Evolutionary conservation across 106 monocot species (phyloP), one percentile per base, ranked within the genome.

Genomic region (Dioscorea dumetorum): DNA sequence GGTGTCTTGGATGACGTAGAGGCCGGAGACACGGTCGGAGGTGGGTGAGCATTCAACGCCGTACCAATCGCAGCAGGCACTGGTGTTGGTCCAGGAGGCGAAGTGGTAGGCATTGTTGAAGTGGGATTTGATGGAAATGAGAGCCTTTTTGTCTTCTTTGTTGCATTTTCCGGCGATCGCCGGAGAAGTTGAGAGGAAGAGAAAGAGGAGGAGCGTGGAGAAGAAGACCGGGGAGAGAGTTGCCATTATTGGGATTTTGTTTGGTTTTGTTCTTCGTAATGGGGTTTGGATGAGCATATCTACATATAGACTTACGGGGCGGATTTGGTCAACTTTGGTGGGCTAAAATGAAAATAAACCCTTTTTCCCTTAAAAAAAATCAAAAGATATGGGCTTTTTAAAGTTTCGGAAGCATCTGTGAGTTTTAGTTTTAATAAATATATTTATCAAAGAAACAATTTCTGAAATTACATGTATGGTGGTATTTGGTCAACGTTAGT

Each of bases 11-110:
- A 71, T n/a, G 68, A 88, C 41, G 61, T 12, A 8, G 66, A 84
- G 33, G 64, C 73, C 72, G 54, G 66, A 58, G 54, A 88, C 88
- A 20, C 81, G 81, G 67, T 68, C 75, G 75, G 53, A 20, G 19
- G 48, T 7, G 15, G 63, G 14, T 0, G 65, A 33, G 73, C 88
- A 84, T 18, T 70, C 48, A 48, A 88, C 64, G 79, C 58, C 61
- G 21, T 35, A 66, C 88, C 88, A 84, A 60, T 66, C 56, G 76
- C 88, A 88, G 84, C 84, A 84, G 61, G 22, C 51, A 57, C 75
- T 48, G 72, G 33, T 21, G 7, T 31, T 20, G 56, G 57, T 61
- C 88, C 88, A 88, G 14, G 81, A 62, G 22, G 81, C 72, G 70
- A 88, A 78, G 65, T 60, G 50, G 61, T 50, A 61, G 53, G 76